Conservation (phyloP, 2,329 filamentous ascomycete species). For the Pyrenochaeta sp. region DNA sequence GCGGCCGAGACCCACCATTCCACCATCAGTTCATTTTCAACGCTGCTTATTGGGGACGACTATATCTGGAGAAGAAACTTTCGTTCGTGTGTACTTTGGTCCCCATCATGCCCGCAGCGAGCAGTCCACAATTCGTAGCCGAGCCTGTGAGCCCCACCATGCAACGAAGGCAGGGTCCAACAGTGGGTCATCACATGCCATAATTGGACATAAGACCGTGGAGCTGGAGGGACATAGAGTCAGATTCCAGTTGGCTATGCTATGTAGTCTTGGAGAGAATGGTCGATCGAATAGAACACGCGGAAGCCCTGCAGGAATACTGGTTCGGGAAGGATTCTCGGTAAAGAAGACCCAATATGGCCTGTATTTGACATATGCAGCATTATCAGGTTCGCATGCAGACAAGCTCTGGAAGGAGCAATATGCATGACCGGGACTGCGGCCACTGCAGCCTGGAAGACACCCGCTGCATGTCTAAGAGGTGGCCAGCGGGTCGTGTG, state of each 20-base stretch:
- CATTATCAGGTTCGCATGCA: neutral
- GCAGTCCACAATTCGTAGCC: neutral
- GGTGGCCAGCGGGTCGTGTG: neutral
- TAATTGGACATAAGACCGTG: neutral
- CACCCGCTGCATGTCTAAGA: neutral
- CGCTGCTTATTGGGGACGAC: neutral
- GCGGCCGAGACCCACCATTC: neutral
- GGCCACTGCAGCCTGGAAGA: neutral
- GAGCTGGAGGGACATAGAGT: no score
- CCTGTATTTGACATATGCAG: no score
- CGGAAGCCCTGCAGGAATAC: no score
- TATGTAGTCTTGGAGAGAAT: no score
- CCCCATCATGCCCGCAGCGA: neutral
- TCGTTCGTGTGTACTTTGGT: neutral
- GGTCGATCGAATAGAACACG: no score
- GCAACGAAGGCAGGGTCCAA: neutral
- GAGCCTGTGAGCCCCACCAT: neutral
- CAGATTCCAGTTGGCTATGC: no score
- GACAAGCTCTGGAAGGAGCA: slow-evolving; percentile 1
- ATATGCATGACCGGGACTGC: neutral
- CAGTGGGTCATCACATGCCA: neutral
- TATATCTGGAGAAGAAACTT: neutral
- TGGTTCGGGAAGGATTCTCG: no score
- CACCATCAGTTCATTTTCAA: neutral
- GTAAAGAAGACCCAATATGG: no score